Evolutionary conservation across 1,284 basidiomycete genomes (phyloP).

Genomic region (Ceratobasidium sp.): DNA sequence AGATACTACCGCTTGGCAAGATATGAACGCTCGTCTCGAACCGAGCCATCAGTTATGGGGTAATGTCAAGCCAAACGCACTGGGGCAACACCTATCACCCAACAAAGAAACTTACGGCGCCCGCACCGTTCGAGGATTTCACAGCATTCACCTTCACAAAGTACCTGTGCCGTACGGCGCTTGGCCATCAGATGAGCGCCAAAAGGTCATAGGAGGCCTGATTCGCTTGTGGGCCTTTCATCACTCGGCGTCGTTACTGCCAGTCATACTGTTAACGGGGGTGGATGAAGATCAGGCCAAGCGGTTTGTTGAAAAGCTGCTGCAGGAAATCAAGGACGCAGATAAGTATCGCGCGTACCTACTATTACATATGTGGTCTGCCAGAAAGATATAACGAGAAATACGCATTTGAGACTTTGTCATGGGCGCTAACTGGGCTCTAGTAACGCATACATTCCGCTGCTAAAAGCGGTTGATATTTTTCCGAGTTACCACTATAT

Average conservation of each 20-base stretch:
- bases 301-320: background rate
- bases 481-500: too few species aligned
- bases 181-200: constrained; percentile 15
- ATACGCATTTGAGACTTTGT: too few species aligned
- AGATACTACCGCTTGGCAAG: constrained; percentile 4
- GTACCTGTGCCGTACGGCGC: background rate
- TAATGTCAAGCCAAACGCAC: background rate
- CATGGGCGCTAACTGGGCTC: too few species aligned
- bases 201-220: constrained; percentile 2
- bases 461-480: too few species aligned
- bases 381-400: too few species aligned
- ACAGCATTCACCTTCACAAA: background rate
- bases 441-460: too few species aligned
- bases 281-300: background rate
- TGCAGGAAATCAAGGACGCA: too few species aligned
- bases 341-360: too few species aligned
- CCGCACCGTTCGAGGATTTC: background rate
- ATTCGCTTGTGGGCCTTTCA: background rate
- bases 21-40: constrained; percentile 11
- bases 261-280: background rate
- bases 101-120: background rate
- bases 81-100: background rate
- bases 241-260: background rate
- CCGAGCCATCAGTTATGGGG: constrained; percentile 12
- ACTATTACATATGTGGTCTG: too few species aligned